Percentiles rank a stretch among this genome's conserved stretches.
Conservation (phyloP, 2,329 filamentous ascomycete genomes). For the Mycogone perniciosa region DNA sequence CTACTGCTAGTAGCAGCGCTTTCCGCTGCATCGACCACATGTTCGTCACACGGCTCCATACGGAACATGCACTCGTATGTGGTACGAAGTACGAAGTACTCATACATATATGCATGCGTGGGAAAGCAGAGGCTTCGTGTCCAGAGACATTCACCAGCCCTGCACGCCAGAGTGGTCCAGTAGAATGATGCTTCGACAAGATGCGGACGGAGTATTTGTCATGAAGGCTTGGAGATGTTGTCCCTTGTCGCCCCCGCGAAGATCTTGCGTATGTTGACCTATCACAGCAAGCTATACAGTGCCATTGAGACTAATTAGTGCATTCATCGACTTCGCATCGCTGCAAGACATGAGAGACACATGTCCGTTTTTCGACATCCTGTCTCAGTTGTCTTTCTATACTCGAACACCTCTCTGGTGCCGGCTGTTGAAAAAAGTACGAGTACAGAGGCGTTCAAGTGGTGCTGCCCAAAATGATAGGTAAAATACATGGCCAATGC, state of each 20-base stretch:
- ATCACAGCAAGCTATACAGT: not conserved
- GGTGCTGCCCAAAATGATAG: no score
- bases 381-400: not conserved
- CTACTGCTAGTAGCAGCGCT: not conserved
- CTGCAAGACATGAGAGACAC: not conserved
- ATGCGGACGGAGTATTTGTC: not conserved
- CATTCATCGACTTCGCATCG: not conserved
- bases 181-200: not conserved
- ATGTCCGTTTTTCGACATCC: not conserved
- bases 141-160: not conserved
- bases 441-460: no score
- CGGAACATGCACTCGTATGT: no score
- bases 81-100: no score
- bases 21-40: not conserved
- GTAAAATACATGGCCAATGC: no score
- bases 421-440: not conserved
- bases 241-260: not conserved
- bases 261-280: slow-evolving; percentile 1
- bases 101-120: no score
- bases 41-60: not conserved
- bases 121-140: not conserved
- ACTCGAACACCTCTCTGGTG: not conserved
- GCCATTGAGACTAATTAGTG: not conserved
- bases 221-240: not conserved
- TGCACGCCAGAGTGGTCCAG: not conserved